Base-by-base conservation (phyloP, 768 basidiomycete species). In the Psilocybe tampanensis region DNA sequence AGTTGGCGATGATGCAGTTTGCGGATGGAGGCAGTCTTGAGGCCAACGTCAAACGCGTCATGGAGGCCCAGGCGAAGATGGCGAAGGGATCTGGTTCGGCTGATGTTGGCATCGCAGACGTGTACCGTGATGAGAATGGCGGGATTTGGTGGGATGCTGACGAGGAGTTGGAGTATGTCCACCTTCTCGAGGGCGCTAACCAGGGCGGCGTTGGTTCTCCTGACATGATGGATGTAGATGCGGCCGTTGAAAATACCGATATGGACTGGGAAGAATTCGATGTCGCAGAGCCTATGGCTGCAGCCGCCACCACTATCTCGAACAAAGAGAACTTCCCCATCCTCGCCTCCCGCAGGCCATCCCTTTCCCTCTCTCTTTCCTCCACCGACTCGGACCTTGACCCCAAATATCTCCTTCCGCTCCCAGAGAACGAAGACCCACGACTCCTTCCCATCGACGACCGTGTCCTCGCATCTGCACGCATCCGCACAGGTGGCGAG, bases 121-220 rank as follows among this genome's bases (percentile, higher is more conserved):
- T 86, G 2, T 81, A 82, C 69, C 77, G 84, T 17, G 88, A 90
- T 54, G 84, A 71, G 0, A 74, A 79, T 22, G 88, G 87, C 21
- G 81, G 83, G 0, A 51, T 90, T 13, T 91, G 89, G 87, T 79
- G 81, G 76, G 89, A 91, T 62, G 81, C 80, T 52, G 86, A 88
- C 11, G 89, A 91, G 68, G 82, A 86, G 64, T 76, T 80, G 78
- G 89, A 91, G 64, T 89, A 85, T 60, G 74, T 78, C 13, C 85
- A 83, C 55, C 78, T 91, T 8, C 76, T 91, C 26, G 73, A 70
- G 44, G 76, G 73, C 22, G 67, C 74, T 13, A 29, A 29, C 29
- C 29, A 29, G 29, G 66, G 71, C 54, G 70, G 67, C 11, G 67
- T n/a, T 5, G 36, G 13, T 5, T 13, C 13, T 13, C 4, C 15